Evolutionary conservation across 75 land plant species (phyloP).

Genomic region (Pinus tabuliformis): DNA sequence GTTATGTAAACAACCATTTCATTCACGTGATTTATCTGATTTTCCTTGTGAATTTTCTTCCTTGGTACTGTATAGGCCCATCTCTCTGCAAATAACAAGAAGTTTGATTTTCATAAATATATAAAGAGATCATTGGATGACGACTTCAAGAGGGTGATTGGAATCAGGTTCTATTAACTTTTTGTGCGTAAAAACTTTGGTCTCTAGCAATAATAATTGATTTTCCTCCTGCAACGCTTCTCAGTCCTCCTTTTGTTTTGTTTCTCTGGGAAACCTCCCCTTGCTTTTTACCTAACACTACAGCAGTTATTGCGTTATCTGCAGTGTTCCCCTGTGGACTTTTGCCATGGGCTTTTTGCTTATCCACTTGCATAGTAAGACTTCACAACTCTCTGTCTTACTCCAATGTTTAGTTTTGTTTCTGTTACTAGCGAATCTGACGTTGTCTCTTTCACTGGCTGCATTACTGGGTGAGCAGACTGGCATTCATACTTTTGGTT

Average conservation of each 20-base stretch:
- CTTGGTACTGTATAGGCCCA: slow-evolving; percentile 47
- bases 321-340: slow-evolving; percentile 64
- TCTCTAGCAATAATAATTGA: too few species aligned
- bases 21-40: neutral
- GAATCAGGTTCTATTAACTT: too few species aligned
- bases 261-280: neutral
- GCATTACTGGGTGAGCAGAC: slow-evolving; percentile 16
- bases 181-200: too few species aligned
- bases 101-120: slow-evolving; percentile 45
- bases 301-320: neutral
- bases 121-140: too few species aligned
- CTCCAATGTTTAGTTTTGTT: too few species aligned
- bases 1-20: neutral
- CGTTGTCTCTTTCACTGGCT: too few species aligned
- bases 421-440: too few species aligned
- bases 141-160: too few species aligned
- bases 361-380: slow-evolving; percentile 50
- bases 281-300: neutral
- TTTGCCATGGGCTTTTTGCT: slow-evolving; percentile 47
- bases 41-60: neutral
- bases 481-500: slow-evolving; percentile 53
- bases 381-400: neutral
- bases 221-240: too few species aligned
- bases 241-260: neutral
- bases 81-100: slow-evolving; percentile 38